Base-by-base conservation (phyloP, 2,329 filamentous ascomycete species). In the Hymenotorrendiella dingleyae region DNA sequence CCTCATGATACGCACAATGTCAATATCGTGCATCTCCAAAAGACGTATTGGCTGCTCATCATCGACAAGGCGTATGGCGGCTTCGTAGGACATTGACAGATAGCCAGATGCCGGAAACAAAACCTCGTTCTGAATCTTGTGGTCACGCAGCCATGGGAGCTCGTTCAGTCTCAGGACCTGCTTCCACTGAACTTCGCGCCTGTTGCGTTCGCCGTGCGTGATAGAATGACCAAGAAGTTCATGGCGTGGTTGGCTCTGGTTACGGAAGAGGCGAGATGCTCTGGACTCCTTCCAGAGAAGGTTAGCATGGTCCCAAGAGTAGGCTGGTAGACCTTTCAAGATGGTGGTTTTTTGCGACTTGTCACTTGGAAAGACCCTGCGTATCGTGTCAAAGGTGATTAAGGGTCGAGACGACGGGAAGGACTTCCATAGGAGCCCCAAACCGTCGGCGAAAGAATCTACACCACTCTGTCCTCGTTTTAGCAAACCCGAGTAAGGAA, bases 81-180 rank as follows among this genome's bases (percentile, higher is more conserved):
- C 69, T 33, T 73, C 70, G 4, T 70, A 43, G 1, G 68, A 67
- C 65, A 73, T 71, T 34, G 67, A 46, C 26, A 67, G 64, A 49
- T 72, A 74, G 0, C 64, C 70, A 2, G 71, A 70, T 2, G 66
- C 71, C 1, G 71, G 71, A 3, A 74, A 56, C 9, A 74, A 52
- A 2, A 41, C 43, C 24, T 49, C 36, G 0, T 56, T 54, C 2
- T 63, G 55, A 1, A 76, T 45, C n/a, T 54, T 53, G 47, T 77
- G 70, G 33, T 71, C 66, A 0, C 50, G 47, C 2, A 74, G 40
- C 73, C 73, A 76, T 0, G 67, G 63, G 0, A 64, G 44, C 21
- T 72, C 61, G 0, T 58, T 54, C 0, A 26, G 22, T 3, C 21
- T 36, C 3, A 55, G 26, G 7, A 43, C 3, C 24, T 54, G 43